These are phyloP conservation scores for Pythium vanterpoolii DNA, from an alignment of 352 stramenopile genomes.

Conservation along the genomic window DNA sequence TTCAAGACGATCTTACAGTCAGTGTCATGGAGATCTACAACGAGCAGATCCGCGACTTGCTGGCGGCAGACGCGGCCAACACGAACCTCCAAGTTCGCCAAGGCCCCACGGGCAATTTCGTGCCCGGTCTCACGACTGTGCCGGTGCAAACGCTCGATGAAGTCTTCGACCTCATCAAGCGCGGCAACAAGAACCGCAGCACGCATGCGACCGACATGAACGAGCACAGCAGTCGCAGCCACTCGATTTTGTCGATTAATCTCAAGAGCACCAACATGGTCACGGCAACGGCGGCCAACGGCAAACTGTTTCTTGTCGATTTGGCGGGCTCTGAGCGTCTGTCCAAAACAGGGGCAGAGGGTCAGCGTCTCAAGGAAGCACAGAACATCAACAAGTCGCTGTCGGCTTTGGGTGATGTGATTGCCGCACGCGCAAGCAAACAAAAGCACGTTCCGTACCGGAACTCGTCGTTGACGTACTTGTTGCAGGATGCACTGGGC, in stretches of 20 bases:
- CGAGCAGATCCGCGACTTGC: conserved; percentile 93
- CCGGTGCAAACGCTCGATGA: conserved; percentile 75
- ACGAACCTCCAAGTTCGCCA: conserved; percentile 84
- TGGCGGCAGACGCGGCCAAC: conserved; percentile 77
- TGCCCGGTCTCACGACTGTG: conserved; percentile 71
- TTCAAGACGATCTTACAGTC: conserved; percentile 83
- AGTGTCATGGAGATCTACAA: conserved; percentile 97
- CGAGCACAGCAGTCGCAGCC: conserved; percentile 85
- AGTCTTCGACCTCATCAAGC: conserved; percentile 83
- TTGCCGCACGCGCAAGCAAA: conserved; percentile 85
- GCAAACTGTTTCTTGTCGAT: conserved; percentile 88
- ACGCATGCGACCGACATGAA: conserved; percentile 89
- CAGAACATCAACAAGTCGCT: conserved; percentile 95
- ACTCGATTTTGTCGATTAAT: conserved; percentile 86
- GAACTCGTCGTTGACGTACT: conserved; percentile 93
- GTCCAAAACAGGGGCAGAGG: conserved; percentile 87
- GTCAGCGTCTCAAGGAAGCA: conserved; percentile 86
- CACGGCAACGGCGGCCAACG: conserved; percentile 61
- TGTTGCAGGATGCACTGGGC: conserved; percentile 91
- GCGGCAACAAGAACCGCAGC: conserved; percentile 84
- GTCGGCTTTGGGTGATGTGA: conserved; percentile 96
- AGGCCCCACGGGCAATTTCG: conserved; percentile 81
- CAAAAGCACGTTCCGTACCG: conserved; percentile 93
- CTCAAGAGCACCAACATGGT: conserved; percentile 83
- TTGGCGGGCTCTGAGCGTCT: conserved; percentile 87